Evolutionary conservation across 169 alveolate genomes (phyloP), one percentile per base, ranked within the genome.

Genomic region (Fabrea salina): DNA sequence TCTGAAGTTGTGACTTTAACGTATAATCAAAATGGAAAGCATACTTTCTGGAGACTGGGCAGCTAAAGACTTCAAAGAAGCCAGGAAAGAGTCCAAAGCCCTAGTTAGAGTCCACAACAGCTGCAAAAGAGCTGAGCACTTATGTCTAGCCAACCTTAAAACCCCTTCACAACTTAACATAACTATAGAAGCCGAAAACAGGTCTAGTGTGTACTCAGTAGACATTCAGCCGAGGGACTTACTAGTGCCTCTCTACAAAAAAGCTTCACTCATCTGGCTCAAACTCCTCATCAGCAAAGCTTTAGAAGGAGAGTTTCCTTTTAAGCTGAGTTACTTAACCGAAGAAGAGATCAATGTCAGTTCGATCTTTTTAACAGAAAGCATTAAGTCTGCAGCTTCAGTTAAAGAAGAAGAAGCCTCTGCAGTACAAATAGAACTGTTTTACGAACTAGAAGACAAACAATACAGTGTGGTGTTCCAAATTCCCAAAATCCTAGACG

Each of bases 51-150:
- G 74, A 16, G 74, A 61, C 8, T 61, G 74, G 49, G 39, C 74
- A 0, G 32, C 74, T 8, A 37, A 61, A 1, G 74, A 61, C 74
- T 61, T 61, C 74, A 27, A n/a, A 8, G 74, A 61, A 61, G 74
- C 32, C 11, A 13, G 74, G 22, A 51, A 13, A n/a, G 74, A n/a
- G 16, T 47, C 32, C 32, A 11, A 25, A 16, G 16, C 41, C 25
- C 16, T 8, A 61, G 25, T 30, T 16, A 27, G 74, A 30, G 25
- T 61, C 3, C 16, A 35, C 13, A 61, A 61, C 50, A 61, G 50
- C 4, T 11, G 37, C 11, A 37, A 32, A 61, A 61, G 44, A 37
- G 44, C 74, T 33, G 74, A 61, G 50, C 74, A 61, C 3, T 13
- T 13, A 13, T n/a, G 16, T 51, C 32, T 13, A 33, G 49, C 39